Base-by-base conservation (phyloP, 805 yeast genomes). In the Metschnikowia colocasiae region DNA sequence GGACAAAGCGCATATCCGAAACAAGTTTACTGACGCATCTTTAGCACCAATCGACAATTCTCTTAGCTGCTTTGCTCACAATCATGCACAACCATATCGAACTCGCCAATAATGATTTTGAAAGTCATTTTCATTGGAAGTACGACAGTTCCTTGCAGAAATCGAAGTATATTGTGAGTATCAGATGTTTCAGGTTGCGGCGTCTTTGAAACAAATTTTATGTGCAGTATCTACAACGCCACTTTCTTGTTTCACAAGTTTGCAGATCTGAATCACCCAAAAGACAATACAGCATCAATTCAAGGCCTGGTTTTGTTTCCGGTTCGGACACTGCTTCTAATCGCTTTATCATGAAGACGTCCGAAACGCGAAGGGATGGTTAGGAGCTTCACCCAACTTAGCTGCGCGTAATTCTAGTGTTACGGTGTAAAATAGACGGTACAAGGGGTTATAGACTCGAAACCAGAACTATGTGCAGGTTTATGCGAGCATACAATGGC, bases 161-260 rank as follows among this genome's bases (percentile, higher is more conserved):
- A 6, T 20, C 3, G 38, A 13, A 10, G 25, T 7, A 5, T 20
- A 9, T 34, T 18, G 10, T 8, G 15, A 13, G 6, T 1, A 9
- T 20, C 8, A 34, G 38, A 20, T 34, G 38, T 34, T 34, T 34
- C 25, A 20, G 15, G n/a, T 33, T 33, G 36, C 23, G 10, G 36
- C 23, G 23, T 1, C 2, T 33, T 10, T 34, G 38, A 34, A 34
- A 34, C 38, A 34, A n/a, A 8, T 20, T 32, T 7, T 34, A 32
- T 19, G n/a, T 20, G 32, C 43, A 36, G 40, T 12, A 9, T 10
- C 2, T 15, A 10, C 6, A 23, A 23, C 5, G 10, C 26, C 40
- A 36, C 40, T 15, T 36, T 3, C 40, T 36, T 36, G 40, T 36
- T 36, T 36, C 40, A 36, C 12, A 36, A 23, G 6, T 36, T 15